These are phyloP conservation scores for Lavandula angustifolia DNA, from an alignment of 257 asterid genomes.

Conservation along the genomic window DNA sequence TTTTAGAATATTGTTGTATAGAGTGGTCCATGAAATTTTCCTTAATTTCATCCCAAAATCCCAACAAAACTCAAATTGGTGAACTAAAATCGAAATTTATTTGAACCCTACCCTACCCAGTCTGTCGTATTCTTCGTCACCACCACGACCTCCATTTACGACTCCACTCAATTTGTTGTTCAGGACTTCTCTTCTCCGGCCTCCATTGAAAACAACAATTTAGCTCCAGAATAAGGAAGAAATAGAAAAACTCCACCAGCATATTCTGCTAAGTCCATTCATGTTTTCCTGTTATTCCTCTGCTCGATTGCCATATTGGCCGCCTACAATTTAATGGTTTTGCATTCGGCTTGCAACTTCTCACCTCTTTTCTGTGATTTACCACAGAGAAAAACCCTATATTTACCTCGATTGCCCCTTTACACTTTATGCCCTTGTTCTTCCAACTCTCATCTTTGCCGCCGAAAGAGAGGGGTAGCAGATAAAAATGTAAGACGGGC, in stretches of 20 bases:
- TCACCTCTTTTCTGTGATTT: conserved; percentile 42
- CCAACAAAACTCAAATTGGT: too few relatives aligned
- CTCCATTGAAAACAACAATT: neutral
- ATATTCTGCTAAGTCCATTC: conserved; percentile 29
- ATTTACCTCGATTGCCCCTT: conserved; percentile 38
- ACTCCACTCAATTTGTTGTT: too few relatives aligned
- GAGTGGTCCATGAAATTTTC: too few relatives aligned
- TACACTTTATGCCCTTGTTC: conserved; percentile 36
- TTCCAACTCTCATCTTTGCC: too few relatives aligned
- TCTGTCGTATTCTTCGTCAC: too few relatives aligned
- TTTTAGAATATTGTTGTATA: too few relatives aligned
- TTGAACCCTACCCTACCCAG: too few relatives aligned
- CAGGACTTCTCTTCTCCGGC: neutral
- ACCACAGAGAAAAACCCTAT: conserved; percentile 31
- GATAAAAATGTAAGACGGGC: conserved; percentile 48
- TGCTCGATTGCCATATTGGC: conserved; percentile 24
- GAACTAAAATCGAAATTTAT: too few relatives aligned
- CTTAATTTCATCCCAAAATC: too few relatives aligned
- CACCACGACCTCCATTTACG: too few relatives aligned
- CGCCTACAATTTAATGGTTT: conserved; percentile 54
- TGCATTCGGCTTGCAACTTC: conserved; percentile 44
- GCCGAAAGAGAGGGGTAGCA: conserved; percentile 13
- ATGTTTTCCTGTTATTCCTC: conserved; percentile 38
- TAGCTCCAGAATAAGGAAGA: neutral
- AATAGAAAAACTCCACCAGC: neutral